Percentiles rank a stretch among this genome's conserved stretches.
Conservation (phyloP, 768 basidiomycete species). For the Tubosaeta sp. region DNA sequence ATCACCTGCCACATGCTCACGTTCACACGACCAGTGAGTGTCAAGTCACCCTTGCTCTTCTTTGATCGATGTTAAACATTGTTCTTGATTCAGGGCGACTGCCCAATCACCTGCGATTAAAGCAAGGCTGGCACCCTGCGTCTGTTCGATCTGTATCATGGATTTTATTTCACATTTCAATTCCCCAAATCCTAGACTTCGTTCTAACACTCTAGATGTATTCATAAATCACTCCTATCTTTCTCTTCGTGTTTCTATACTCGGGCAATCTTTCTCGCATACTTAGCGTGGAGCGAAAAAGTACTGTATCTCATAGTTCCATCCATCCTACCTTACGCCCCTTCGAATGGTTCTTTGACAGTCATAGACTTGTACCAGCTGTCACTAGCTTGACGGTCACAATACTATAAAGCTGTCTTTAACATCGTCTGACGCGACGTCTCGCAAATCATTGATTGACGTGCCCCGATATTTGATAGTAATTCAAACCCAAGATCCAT, state of each 20-base stretch:
- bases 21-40: slow-evolving; percentile 58
- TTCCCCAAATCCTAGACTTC: slow-evolving; percentile 17
- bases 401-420: neutral
- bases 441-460: neutral
- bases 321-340: slow-evolving; percentile 16
- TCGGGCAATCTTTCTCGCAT: slow-evolving; percentile 9
- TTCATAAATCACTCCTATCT: slow-evolving; percentile 12
- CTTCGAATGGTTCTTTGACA: slow-evolving; percentile 5
- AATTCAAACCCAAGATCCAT: neutral
- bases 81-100: slow-evolving; percentile 42
- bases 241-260: slow-evolving; percentile 13
- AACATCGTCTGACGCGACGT: neutral
- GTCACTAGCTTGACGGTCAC: neutral
- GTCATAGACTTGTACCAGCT: neutral
- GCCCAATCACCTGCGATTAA: slow-evolving; percentile 47
- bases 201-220: slow-evolving; percentile 22
- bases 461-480: neutral
- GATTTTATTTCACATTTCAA: slow-evolving; percentile 1
- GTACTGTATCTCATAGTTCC: slow-evolving; percentile 20
- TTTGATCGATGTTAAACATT: neutral
- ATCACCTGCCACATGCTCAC: slow-evolving; percentile 82
- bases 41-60: neutral
- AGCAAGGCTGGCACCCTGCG: neutral
- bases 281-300: slow-evolving; percentile 13
- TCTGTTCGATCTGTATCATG: slow-evolving; percentile 26